Conservation (phyloP, 495 filamentous ascomycete species). For the Annulohypoxylon moriforme region DNA sequence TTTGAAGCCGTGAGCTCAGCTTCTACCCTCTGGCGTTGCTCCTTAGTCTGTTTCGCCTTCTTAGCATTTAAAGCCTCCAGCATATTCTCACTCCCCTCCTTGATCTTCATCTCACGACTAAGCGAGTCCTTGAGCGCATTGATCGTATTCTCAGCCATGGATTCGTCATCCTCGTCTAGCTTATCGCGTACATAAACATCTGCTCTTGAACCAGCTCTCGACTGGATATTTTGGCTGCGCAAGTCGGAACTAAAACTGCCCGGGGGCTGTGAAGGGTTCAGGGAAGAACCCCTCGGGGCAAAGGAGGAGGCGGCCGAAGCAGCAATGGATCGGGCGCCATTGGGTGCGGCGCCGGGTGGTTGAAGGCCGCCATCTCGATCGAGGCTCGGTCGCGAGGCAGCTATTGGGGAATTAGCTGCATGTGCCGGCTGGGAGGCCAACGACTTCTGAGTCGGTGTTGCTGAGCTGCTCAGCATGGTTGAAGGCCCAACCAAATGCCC, state of each 20-base stretch:
- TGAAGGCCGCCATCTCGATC: constrained; percentile 68
- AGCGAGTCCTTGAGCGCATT: constrained; percentile 80
- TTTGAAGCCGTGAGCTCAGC: constrained; percentile 93
- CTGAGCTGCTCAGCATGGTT: constrained; percentile 71
- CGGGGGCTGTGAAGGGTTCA: constrained; percentile 76
- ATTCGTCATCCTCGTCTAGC: constrained; percentile 72
- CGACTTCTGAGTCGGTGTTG: constrained; percentile 77
- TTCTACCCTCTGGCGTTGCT: constrained; percentile 88
- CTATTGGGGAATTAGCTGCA: constrained; percentile 50
- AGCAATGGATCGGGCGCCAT: constrained; percentile 63
- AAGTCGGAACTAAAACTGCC: constrained; percentile 95
- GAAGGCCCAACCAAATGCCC: constrained; percentile 67
- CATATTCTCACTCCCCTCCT: constrained; percentile 96
- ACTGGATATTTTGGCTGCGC: constrained; percentile 75
- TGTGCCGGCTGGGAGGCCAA: constrained; percentile 64
- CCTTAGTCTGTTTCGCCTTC: constrained; percentile 93
- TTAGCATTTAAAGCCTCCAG: constrained; percentile 93
- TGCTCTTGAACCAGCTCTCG: constrained; percentile 73
- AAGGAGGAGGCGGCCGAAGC: constrained; percentile 71
- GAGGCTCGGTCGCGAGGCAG: constrained; percentile 53
- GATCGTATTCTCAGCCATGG: constrained; percentile 76
- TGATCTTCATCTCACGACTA: constrained; percentile 96
- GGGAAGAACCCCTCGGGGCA: constrained; percentile 70
- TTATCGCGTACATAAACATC: constrained; percentile 71
- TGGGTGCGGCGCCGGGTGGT: constrained; percentile 57